These are phyloP conservation scores for Achaetomium macrosporum DNA, from an alignment of 2,329 filamentous ascomycete genomes.

Conservation along the genomic window DNA sequence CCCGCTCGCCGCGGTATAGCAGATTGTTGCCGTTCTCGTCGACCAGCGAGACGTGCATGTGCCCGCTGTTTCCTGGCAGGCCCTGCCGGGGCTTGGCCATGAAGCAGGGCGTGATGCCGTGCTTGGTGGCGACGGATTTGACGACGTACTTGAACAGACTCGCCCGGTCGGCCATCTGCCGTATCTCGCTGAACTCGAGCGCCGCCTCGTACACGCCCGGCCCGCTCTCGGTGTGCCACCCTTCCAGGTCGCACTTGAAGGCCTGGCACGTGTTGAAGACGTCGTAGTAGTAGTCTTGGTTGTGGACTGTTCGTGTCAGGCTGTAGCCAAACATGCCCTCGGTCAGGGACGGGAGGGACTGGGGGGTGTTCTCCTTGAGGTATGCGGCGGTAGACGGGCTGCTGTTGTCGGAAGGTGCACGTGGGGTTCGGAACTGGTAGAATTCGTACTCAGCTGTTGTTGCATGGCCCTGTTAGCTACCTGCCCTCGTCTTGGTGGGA, in stretches of 20 bases:
- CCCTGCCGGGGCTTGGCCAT: conserved; percentile 96
- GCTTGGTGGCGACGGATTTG: conserved; percentile 79
- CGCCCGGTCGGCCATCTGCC: conserved; percentile 85
- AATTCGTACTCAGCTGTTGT: conserved; percentile 84
- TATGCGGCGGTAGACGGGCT: conserved; percentile 67
- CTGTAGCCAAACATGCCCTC: conserved; percentile 97
- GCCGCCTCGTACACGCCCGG: conserved; percentile 95
- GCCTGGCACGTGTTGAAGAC: conserved; percentile 73
- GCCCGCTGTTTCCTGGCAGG: conserved; percentile 88
- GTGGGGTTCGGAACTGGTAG: conserved; percentile 76
- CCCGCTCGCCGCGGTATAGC: conserved; percentile 65
- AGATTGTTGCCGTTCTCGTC: conserved; percentile 78
- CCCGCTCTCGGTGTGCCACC: conserved; percentile 93
- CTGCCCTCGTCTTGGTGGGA: too few species aligned
- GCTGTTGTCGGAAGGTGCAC: conserved; percentile 39
- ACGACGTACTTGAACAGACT: conserved; percentile 92
- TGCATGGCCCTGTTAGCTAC: conserved; percentile 6
- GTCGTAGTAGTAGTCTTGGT: conserved; percentile 87
- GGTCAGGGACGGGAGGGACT: conserved; percentile 71
- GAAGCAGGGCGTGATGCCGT: conserved; percentile 92
- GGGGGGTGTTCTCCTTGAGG: conserved; percentile 65
- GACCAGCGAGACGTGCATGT: conserved; percentile 89
- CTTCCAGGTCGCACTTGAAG: conserved; percentile 79
- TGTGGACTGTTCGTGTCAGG: conserved; percentile 77
- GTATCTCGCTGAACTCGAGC: conserved; percentile 82